Base-by-base conservation (phyloP, 2,329 filamentous ascomycete species). In the Verticillium dahliae region DNA sequence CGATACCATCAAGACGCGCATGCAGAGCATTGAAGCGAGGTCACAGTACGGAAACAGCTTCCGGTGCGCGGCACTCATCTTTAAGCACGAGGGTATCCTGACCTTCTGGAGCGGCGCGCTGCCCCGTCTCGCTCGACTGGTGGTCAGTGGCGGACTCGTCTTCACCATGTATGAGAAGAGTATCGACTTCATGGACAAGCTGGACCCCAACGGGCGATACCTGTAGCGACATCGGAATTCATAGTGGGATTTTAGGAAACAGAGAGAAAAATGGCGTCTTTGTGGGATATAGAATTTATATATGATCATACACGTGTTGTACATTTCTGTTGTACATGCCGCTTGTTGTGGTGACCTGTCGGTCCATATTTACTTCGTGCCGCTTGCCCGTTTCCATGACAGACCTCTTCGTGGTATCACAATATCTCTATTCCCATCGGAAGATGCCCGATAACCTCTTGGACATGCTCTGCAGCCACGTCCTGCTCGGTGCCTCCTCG, bases 101-200 rank as follows among this genome's bases (percentile, higher is more conserved):
- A 97, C 93, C 1, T 90, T 98, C 67, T 99, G 95, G 95, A 94
- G 91, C 67, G 95, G 95, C 33, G 94, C 95, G 27, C 72, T 98
- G 67, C 95, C 95, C 1, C 82, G 95, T 60, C 76, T 99, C 69
- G 94, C 87, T 31, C 82, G 95, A 62, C 74, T 99, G 68, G 90
- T 97, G 52, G 76, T 98, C 75, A 97, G 92, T 71, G 95, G 95
- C 61, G 95, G 95, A 18, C 97, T 99, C 71, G 95, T 99, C 50
- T 99, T 99, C 72, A 96, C 95, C 27, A 96, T 98, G 88, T 95
- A 97, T 74, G 94, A 98, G 80, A 97, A 97, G 84, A 90, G 89
- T 62, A 98, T 98, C 81, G 94, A 97, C 60, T 69, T 92, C 62
- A 86, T 99, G 80, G 85, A 91, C 69, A 81, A 74, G 70, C 62